A percentile compares a stretch with the other conserved stretches of the same genome.
Conservation (phyloP, 768 basidiomycete species). For the Rubroboletus pulcherrimus region DNA sequence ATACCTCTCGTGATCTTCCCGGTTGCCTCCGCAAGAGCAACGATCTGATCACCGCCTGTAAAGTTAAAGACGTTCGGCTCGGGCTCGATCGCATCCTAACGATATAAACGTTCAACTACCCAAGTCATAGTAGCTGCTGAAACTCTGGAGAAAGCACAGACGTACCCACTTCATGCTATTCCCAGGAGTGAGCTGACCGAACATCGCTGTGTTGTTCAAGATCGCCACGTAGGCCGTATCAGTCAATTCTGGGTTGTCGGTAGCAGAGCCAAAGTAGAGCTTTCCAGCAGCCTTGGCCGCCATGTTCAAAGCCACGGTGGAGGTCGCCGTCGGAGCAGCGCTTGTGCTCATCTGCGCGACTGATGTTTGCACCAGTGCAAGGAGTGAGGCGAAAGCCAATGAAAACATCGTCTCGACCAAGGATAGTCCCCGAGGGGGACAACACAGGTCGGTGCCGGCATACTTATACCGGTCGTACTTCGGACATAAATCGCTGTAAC, state of each 20-base stretch:
- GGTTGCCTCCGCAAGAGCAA: slow-evolving; percentile 17
- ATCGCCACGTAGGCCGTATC: slow-evolving; percentile 25
- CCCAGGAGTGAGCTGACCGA: slow-evolving; percentile 20
- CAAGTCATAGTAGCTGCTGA: neutral
- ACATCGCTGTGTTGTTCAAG: slow-evolving; percentile 8
- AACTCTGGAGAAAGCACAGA: neutral
- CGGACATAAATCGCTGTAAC: neutral
- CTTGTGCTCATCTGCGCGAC: slow-evolving; percentile 1
- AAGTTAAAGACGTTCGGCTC: slow-evolving; percentile 24
- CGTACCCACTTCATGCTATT: slow-evolving; percentile 23
- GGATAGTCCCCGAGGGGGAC: neutral
- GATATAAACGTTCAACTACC: neutral
- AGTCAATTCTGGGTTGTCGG: slow-evolving; percentile 43
- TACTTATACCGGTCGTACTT: neutral
- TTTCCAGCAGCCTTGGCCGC: slow-evolving; percentile 40
- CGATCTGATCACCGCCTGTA: slow-evolving; percentile 19
- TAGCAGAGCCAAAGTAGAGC: slow-evolving; percentile 47
- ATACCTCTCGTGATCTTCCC: slow-evolving; percentile 21
- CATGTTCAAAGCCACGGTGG: slow-evolving; percentile 26
- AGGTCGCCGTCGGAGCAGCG: neutral
- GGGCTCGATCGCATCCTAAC: slow-evolving; percentile 22
- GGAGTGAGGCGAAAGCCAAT: slow-evolving; percentile 2
- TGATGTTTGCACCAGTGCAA: slow-evolving; percentile 2
- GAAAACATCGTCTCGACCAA: neutral
- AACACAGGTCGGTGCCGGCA: neutral